Percentiles rank a stretch among this genome's conserved stretches.
phyloP scores from a whole-genome alignment of 1,284 basidiomycete species.

The Coriolopsis trogii region DNA sequence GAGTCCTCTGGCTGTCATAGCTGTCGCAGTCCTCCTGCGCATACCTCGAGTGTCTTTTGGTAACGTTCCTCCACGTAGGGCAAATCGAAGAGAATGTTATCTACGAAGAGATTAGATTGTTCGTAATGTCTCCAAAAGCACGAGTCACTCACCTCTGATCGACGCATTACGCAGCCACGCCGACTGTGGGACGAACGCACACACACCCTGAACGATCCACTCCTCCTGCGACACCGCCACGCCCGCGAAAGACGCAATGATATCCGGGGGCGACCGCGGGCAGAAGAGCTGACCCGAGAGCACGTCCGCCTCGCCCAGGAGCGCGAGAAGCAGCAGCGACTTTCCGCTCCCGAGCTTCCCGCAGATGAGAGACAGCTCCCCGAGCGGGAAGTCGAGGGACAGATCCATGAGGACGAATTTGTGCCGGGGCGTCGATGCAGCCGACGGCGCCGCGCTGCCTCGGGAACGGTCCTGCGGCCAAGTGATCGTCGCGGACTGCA shows the following conservation, averaged over 20 bases:
- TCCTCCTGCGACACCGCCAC: slow-evolving; percentile 50
- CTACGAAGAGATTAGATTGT: slow-evolving; percentile 37
- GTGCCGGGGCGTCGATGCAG: slow-evolving; percentile 70
- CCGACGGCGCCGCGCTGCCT: slow-evolving; percentile 55
- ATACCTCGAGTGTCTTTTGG: slow-evolving; percentile 69
- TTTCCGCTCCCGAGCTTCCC: slow-evolving; percentile 85
- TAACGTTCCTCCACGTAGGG: slow-evolving; percentile 83
- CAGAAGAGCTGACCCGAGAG: slow-evolving; percentile 80
- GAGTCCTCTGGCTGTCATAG: background rate
- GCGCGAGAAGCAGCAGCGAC: slow-evolving; percentile 77
- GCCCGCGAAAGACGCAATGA: slow-evolving; percentile 61
- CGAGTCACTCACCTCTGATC: slow-evolving; percentile 65
- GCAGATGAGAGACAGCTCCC: slow-evolving; percentile 81
- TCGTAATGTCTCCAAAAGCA: background rate
- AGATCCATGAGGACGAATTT: slow-evolving; percentile 86
- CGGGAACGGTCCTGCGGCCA: slow-evolving; percentile 81
- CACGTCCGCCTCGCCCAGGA: slow-evolving; percentile 91
- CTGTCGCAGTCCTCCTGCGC: background rate
- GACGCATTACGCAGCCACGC: slow-evolving; percentile 92
- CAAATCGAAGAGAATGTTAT: slow-evolving; percentile 91
- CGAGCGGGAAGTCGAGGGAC: slow-evolving; percentile 75
- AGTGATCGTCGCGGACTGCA: slow-evolving; percentile 85
- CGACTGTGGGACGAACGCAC: slow-evolving; percentile 92
- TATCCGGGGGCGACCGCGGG: slow-evolving; percentile 83
- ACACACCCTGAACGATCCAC: slow-evolving; percentile 79